These are phyloP conservation scores for Penicillium psychrosexuale DNA, from an alignment of 2,329 filamentous ascomycete genomes.

Conservation along the genomic window DNA sequence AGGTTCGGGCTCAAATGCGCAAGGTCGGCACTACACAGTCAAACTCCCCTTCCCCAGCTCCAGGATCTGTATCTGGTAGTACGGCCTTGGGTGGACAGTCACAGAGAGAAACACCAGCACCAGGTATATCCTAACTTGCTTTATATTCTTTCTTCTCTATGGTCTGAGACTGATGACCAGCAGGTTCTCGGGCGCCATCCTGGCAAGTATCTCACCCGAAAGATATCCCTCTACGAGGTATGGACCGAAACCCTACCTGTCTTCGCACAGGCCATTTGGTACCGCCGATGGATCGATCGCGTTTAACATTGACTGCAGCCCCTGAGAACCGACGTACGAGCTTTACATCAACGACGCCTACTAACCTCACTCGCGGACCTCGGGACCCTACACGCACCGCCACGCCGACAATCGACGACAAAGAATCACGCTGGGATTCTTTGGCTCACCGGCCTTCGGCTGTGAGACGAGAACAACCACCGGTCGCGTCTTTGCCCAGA, in stretches of 20 bases:
- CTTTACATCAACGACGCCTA: conserved; percentile 29
- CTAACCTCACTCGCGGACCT: conserved; percentile 27
- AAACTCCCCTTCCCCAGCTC: conserved; percentile 42
- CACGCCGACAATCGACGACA: conserved; percentile 24
- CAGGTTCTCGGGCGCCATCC: conserved; percentile 42
- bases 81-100: conserved; percentile 37
- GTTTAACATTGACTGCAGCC: conserved; percentile 14
- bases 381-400: conserved; percentile 26
- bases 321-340: conserved; percentile 27
- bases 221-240: conserved; percentile 32
- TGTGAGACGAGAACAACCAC: conserved; percentile 25
- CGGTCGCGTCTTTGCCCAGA: conserved; percentile 21
- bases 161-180: neutral
- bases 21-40: conserved; percentile 52
- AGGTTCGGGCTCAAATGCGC: conserved; percentile 85
- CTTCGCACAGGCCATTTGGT: neutral
- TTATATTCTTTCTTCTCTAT: neutral
- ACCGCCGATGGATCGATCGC: neutral
- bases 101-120: conserved; percentile 32
- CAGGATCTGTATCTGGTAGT: conserved; percentile 44
- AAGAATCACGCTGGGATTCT: conserved; percentile 24
- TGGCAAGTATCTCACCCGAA: conserved; percentile 38
- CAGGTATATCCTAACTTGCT: conserved; percentile 23
- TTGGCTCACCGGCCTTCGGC: conserved; percentile 23
- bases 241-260: neutral